Evolutionary conservation across 352 stramenopile genomes (phyloP).

Genomic region (Phytophthora pistaciae): DNA sequence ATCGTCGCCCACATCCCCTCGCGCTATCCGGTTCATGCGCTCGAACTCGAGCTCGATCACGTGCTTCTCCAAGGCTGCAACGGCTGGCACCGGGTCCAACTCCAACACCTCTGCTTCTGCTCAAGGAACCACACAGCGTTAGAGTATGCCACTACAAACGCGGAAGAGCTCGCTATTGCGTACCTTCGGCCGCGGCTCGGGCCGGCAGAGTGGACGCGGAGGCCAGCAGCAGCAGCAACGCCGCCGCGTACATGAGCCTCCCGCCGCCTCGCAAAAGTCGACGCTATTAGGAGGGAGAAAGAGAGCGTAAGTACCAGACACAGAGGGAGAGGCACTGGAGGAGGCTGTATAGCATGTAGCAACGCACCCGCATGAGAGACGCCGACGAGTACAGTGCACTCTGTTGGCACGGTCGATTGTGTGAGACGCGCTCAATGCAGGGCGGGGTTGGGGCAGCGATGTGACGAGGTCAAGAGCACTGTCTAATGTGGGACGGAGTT

Average conservation of each 20-base stretch:
- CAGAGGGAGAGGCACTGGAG: neutral
- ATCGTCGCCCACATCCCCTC: constrained; percentile 22
- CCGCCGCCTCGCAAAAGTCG: constrained; percentile 36
- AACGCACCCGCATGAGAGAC: constrained; percentile 36
- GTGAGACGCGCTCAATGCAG: constrained; percentile 3
- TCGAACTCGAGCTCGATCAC: constrained; percentile 36
- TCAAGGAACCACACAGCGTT: neutral
- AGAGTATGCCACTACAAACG: neutral
- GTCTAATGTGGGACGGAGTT: constrained; percentile 2
- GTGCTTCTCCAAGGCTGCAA: constrained; percentile 24
- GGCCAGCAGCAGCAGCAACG: constrained; percentile 35
- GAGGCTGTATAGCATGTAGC: neutral
- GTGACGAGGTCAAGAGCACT: constrained; percentile 23
- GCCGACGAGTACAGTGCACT: constrained; percentile 27
- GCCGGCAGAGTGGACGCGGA: constrained; percentile 22
- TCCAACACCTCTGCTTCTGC: constrained; percentile 26
- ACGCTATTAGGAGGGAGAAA: constrained; percentile 18
- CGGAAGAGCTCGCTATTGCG: neutral
- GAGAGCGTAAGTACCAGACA: constrained; percentile 11
- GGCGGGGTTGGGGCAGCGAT: constrained; percentile 13
- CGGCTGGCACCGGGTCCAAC: constrained; percentile 20
- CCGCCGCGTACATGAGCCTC: constrained; percentile 23
- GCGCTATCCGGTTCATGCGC: constrained; percentile 24
- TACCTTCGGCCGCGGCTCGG: constrained; percentile 17
- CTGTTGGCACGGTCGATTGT: constrained; percentile 25